Percentiles rank a stretch among this genome's conserved stretches.
Evolutionary conservation across 2,329 filamentous ascomycete genomes (phyloP).

Genomic region (Blastomyces percursus): DNA sequence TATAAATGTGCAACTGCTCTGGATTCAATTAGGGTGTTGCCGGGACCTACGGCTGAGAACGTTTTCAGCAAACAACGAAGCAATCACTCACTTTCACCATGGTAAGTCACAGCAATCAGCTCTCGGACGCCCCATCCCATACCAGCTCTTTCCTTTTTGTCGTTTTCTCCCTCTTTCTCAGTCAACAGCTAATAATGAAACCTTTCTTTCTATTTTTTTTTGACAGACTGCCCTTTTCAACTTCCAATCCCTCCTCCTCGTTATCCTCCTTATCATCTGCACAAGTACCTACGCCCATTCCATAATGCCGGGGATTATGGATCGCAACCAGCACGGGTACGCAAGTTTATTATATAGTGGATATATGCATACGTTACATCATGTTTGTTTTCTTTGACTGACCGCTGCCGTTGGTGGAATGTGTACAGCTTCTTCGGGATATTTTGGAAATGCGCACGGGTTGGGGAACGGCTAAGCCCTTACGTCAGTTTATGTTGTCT

Average conservation of each 20-base stretch:
- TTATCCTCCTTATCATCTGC: slow-evolving; percentile 90
- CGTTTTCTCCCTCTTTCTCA: not conserved
- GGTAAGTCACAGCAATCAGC: not conserved
- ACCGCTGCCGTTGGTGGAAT: slow-evolving; percentile 4
- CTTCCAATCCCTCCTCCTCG: slow-evolving; percentile 91
- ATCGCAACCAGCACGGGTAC: slow-evolving; percentile 85
- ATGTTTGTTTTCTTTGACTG: slow-evolving; percentile 4
- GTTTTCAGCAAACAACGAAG: not conserved
- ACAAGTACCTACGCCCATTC: slow-evolving; percentile 90
- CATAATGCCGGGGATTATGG: slow-evolving; percentile 78
- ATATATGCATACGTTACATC: not conserved
- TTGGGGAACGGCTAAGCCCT: slow-evolving; percentile 86
- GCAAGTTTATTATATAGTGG: slow-evolving; percentile 16
- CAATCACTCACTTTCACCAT: not conserved
- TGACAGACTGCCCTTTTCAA: slow-evolving; percentile 89
- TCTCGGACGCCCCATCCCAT: not conserved
- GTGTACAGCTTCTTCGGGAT: slow-evolving; percentile 58
- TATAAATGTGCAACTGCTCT: not conserved
- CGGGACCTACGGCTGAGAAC: not conserved
- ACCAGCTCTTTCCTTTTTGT: not conserved
- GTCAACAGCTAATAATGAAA: not conserved
- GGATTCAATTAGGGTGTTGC: not conserved
- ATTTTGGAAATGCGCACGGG: slow-evolving; percentile 90
- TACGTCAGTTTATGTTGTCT: slow-evolving; percentile 93
- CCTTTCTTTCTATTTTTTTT: not conserved